These are phyloP conservation scores for Perkinsus chesapeaki DNA, from an alignment of 169 alveolate species.

Conservation along the genomic window DNA sequence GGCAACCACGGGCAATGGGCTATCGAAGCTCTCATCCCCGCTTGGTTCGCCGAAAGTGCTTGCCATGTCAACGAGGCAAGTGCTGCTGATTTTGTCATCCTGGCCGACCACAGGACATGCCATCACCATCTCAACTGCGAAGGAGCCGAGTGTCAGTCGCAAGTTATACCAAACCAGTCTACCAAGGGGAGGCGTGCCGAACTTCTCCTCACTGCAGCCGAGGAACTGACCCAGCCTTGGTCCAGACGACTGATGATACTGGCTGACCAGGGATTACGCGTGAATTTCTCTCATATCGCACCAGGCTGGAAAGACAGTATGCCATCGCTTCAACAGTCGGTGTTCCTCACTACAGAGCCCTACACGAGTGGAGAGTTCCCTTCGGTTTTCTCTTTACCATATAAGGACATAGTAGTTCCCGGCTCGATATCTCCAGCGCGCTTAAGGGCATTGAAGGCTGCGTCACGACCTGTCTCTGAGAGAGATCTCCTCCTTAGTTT, in stretches of 20 bases:
- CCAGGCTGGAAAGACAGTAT: neutral
- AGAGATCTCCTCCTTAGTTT: neutral
- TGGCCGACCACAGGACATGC: neutral
- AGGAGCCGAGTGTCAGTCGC: neutral
- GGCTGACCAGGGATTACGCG: neutral
- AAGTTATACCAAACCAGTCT: neutral
- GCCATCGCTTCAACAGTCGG: neutral
- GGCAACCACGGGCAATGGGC: neutral
- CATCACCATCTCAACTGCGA: neutral
- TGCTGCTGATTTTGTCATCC: neutral
- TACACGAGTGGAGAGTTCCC: neutral
- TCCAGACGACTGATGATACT: neutral
- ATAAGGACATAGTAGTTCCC: constrained; percentile 2
- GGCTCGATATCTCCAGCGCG: neutral
- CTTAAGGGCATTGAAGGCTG: neutral
- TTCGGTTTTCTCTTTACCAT: neutral
- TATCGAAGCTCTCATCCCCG: neutral
- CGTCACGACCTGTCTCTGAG: neutral
- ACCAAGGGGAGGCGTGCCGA: neutral
- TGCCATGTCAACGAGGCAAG: neutral
- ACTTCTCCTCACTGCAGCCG: neutral
- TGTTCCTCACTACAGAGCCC: neutral
- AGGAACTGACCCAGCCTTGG: neutral
- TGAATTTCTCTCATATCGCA: neutral
- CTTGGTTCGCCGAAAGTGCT: neutral